Conservation (phyloP, 768 basidiomycete genomes). For the Psilocybe cyanescens region DNA sequence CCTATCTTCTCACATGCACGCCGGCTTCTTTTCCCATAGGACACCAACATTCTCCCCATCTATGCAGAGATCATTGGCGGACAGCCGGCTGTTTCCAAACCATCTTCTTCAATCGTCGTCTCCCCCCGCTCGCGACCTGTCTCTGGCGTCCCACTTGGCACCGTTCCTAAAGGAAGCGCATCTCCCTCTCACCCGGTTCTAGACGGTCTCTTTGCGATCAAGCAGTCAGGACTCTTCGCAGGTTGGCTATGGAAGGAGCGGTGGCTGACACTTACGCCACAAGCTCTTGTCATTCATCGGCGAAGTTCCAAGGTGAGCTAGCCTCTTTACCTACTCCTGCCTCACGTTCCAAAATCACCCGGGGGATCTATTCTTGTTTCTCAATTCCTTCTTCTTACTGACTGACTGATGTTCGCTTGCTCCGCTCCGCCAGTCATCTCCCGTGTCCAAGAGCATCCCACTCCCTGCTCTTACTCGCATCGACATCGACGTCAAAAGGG, state of each 20-base stretch:
- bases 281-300: constrained; percentile 63
- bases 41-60: constrained; percentile 28
- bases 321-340: not conserved
- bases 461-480: constrained; percentile 28
- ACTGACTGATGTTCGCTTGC: constrained; percentile 1
- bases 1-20: constrained; percentile 1
- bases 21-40: constrained; percentile 18
- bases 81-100: constrained; percentile 11
- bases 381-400: not conserved
- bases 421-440: constrained; percentile 22
- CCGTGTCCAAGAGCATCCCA: constrained; percentile 25
- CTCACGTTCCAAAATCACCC: not conserved
- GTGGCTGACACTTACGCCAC: constrained; percentile 74
- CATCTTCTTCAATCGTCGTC: constrained; percentile 14
- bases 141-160: constrained; percentile 18
- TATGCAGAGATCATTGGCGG: constrained; percentile 30
- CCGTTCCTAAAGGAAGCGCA: constrained; percentile 15
- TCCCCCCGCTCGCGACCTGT: constrained; percentile 23
- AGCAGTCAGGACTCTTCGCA: constrained; percentile 73
- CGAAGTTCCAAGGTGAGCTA: constrained; percentile 70
- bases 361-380: not conserved
- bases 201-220: constrained; percentile 65
- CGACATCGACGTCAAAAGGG: constrained; percentile 28
- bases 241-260: constrained; percentile 79
- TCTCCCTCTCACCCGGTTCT: constrained; percentile 36